These are phyloP conservation scores for Aspergillus nanangensis DNA, from an alignment of 495 filamentous ascomycete genomes.

Conservation along the genomic window DNA sequence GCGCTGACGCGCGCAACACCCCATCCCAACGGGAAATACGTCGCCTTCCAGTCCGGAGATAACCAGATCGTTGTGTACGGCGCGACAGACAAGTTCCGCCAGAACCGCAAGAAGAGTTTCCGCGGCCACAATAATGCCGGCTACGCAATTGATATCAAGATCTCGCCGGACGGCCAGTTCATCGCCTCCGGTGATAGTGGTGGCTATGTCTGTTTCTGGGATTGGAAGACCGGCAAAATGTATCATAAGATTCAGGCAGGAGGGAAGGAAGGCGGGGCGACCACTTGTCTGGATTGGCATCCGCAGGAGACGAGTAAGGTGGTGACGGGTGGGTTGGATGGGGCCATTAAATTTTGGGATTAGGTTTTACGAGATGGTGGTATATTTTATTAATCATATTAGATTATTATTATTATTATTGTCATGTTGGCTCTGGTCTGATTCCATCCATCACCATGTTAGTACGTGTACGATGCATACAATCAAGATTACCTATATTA, in stretches of 20 bases:
- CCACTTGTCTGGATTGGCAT: slow-evolving; percentile 86
- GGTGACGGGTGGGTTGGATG: slow-evolving; percentile 83
- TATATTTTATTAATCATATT: no score
- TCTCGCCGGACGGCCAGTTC: slow-evolving; percentile 88
- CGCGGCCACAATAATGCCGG: slow-evolving; percentile 93
- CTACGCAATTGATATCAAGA: slow-evolving; percentile 83
- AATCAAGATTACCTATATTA: no score
- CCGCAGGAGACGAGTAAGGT: slow-evolving; percentile 94
- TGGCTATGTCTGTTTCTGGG: slow-evolving; percentile 94
- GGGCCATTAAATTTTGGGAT: slow-evolving; percentile 93
- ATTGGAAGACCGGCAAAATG: slow-evolving; percentile 99
- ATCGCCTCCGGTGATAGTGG: slow-evolving; percentile 77
- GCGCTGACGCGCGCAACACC: slow-evolving; percentile 73
- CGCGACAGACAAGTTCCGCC: slow-evolving; percentile 87
- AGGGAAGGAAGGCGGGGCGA: slow-evolving; percentile 55
- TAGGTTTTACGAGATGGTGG: slow-evolving; percentile 27
- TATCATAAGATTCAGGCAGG: slow-evolving; percentile 88
- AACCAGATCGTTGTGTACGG: slow-evolving; percentile 97
- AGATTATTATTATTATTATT: no score
- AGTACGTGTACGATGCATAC: no score
- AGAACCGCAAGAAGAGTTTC: slow-evolving; percentile 96
- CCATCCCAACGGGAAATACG: slow-evolving; percentile 88
- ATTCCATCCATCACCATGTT: no score
- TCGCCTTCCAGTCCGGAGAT: slow-evolving; percentile 86
- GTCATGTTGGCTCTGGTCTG: no score